phyloP scores from a whole-genome alignment of 2,329 filamentous ascomycete species.

The Fragosphaeria purpurea region DNA sequence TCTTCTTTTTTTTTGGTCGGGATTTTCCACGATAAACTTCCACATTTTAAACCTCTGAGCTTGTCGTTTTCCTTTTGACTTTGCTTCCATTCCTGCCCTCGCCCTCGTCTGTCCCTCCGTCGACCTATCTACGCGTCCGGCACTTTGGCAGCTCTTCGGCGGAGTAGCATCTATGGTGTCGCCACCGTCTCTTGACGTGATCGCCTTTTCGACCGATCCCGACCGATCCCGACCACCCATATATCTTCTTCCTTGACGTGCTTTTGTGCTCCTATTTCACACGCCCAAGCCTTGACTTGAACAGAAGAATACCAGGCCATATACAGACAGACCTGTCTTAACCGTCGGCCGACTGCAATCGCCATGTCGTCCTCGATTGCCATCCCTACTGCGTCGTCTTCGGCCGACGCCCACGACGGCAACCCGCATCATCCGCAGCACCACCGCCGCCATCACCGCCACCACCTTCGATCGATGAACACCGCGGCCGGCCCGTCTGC shows the following conservation, averaged over 20 bases:
- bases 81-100: neutral
- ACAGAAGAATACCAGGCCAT: too few relatives aligned
- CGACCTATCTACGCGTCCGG: too few relatives aligned
- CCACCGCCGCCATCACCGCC: constrained; percentile 4
- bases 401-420: constrained; percentile 10
- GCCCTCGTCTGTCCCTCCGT: neutral
- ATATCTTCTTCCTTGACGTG: neutral
- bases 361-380: constrained; percentile 59
- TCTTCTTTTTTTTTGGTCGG: neutral
- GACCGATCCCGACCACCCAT: neutral
- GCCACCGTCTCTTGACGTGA: neutral
- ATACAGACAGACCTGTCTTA: neutral
- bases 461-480: constrained; percentile 9
- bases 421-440: neutral
- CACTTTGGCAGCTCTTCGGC: too few relatives aligned
- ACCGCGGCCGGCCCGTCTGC: constrained; percentile 3
- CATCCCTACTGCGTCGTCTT: constrained; percentile 41
- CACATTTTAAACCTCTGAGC: neutral
- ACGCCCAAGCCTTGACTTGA: too few relatives aligned
- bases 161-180: neutral
- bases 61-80: neutral
- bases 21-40: too few relatives aligned
- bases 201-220: constrained; percentile 1
- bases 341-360: neutral
- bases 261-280: neutral